Conservation (phyloP, 805 yeast species). For the Teunomyces panamensis region DNA sequence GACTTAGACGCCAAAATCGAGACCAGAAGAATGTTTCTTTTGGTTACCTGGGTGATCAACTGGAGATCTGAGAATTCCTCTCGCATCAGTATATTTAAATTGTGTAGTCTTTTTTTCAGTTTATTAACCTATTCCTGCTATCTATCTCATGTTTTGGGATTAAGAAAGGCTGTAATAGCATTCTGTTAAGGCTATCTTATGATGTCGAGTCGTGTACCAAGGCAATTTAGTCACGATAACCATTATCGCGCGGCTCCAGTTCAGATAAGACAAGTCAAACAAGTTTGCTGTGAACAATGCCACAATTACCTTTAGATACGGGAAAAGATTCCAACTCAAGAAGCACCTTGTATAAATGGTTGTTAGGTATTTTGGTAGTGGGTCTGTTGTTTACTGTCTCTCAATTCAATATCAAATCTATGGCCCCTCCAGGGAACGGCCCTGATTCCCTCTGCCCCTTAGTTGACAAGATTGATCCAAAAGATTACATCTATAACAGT, state of each 20-base stretch:
- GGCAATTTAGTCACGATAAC: too few species aligned
- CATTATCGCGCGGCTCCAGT: background rate
- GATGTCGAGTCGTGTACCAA: too few species aligned
- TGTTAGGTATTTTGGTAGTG: background rate
- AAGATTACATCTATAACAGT: constrained; percentile 16
- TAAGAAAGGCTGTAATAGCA: too few species aligned
- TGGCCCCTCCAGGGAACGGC: background rate
- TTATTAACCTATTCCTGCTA: too few species aligned
- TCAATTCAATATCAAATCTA: background rate
- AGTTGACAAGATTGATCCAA: constrained; percentile 30
- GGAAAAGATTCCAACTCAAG: background rate
- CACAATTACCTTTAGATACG: constrained; percentile 1
- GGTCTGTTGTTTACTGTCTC: background rate
- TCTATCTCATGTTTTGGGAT: too few species aligned
- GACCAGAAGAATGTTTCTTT: too few species aligned
- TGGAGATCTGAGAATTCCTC: too few species aligned
- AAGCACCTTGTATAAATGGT: background rate
- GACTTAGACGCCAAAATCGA: too few species aligned
- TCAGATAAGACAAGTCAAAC: background rate
- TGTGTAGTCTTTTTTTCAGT: too few species aligned
- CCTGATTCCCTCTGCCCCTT: constrained; percentile 37
- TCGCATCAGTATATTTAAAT: too few species aligned
- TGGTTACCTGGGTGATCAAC: too few species aligned
- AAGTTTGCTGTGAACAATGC: background rate
- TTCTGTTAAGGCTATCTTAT: too few species aligned